Evolutionary conservation across 176 grass and related monocot species (phyloP).

Genomic region (Elymus sibiricus): DNA sequence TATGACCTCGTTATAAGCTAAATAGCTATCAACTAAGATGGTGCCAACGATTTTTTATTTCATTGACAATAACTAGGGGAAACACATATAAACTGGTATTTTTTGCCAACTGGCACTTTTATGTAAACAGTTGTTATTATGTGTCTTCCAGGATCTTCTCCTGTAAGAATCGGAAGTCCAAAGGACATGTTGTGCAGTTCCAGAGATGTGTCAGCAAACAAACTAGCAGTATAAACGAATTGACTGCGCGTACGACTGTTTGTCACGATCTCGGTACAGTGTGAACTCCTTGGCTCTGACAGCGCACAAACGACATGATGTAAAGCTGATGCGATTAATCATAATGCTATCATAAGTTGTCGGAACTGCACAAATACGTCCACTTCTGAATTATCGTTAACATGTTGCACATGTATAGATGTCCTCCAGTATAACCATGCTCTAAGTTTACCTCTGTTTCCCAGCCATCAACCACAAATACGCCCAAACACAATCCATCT

Average conservation of each 20-base stretch:
- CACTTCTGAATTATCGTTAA: too few species aligned
- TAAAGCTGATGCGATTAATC: too few species aligned
- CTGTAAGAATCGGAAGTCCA: not conserved
- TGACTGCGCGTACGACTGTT: too few species aligned
- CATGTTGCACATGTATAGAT: too few species aligned
- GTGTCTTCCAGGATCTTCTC: not conserved
- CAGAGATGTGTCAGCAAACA: not conserved
- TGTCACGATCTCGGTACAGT: too few species aligned
- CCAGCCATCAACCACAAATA: constrained; percentile 97
- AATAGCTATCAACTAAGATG: not conserved
- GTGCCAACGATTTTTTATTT: not conserved
- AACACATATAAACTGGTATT: not conserved
- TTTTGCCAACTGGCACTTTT: not conserved
- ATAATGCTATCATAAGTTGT: too few species aligned
- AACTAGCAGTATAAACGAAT: not conserved
- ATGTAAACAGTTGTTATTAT: not conserved
- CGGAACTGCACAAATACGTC: too few species aligned
- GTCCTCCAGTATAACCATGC: not conserved
- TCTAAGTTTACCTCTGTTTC: constrained; percentile 55
- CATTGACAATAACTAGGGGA: not conserved
- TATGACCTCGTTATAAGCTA: not conserved
- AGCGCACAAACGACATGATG: too few species aligned
- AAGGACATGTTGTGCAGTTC: not conserved
- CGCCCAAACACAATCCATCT: constrained; percentile 88
- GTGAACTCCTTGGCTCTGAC: too few species aligned